Evolutionary conservation across 495 filamentous ascomycete genomes (phyloP).

Genomic region (Friedmanniomyces simplex): DNA sequence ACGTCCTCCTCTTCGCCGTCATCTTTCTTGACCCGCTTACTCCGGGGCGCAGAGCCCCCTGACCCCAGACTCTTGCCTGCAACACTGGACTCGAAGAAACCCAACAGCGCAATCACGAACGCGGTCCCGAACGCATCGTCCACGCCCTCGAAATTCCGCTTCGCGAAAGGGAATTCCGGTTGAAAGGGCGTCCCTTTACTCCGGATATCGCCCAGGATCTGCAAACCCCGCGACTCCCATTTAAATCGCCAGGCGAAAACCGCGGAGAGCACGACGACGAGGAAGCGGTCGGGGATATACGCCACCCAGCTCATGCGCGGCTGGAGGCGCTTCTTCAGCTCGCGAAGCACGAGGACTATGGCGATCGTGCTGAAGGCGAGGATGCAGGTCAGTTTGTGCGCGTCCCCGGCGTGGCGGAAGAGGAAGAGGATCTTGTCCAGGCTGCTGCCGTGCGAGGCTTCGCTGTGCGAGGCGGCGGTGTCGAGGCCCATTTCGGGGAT

Average conservation of each 20-base stretch:
- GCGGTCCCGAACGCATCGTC: constrained; percentile 83
- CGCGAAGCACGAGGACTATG: constrained; percentile 74
- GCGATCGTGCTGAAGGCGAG: constrained; percentile 71
- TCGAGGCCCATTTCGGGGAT: constrained; percentile 79
- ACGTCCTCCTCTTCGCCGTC: constrained; percentile 27
- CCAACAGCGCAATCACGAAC: constrained; percentile 86
- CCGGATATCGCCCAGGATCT: constrained; percentile 71
- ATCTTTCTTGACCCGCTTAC: neutral
- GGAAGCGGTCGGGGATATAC: constrained; percentile 85
- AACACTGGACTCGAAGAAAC: constrained; percentile 98
- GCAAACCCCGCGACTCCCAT: constrained; percentile 74
- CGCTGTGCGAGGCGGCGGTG: constrained; percentile 43
- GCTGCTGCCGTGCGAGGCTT: constrained; percentile 68
- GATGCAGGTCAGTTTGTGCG: constrained; percentile 61
- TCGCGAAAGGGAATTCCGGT: constrained; percentile 76
- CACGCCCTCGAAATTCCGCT: constrained; percentile 64
- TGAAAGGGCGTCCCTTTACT: constrained; percentile 58
- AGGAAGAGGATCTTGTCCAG: constrained; percentile 78
- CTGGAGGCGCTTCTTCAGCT: constrained; percentile 72
- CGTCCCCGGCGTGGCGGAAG: constrained; percentile 47
- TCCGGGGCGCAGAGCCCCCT: neutral
- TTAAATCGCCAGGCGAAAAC: constrained; percentile 65
- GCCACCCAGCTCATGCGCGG: constrained; percentile 70
- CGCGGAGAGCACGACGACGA: constrained; percentile 80
- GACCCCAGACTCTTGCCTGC: constrained; percentile 77